Evolutionary conservation across 2,329 filamentous ascomycete species (phyloP).

Genomic region (Pestalotiopsis sp.): DNA sequence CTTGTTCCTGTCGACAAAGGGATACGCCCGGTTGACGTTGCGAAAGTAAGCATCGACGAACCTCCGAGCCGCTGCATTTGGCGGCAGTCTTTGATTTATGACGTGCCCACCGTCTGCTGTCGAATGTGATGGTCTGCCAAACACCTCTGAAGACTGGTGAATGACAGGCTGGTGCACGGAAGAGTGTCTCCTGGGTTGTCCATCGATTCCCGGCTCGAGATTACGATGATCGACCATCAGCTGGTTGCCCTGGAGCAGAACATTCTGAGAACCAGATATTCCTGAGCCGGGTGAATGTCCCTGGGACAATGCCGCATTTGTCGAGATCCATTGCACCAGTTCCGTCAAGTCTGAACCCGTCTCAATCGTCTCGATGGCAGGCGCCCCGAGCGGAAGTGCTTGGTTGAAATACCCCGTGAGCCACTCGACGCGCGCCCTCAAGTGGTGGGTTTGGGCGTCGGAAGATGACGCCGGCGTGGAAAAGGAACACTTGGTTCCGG

Average conservation of each 20-base stretch:
- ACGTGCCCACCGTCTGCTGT: neutral
- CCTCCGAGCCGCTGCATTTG: slow-evolving; percentile 30
- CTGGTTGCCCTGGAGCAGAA: slow-evolving; percentile 9
- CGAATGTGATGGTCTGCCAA: neutral
- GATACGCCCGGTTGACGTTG: slow-evolving; percentile 48
- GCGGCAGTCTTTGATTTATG: slow-evolving; percentile 19
- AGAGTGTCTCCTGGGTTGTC: slow-evolving; percentile 1
- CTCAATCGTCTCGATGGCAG: slow-evolving; percentile 37
- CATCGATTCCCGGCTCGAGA: slow-evolving; percentile 11
- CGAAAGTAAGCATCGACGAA: slow-evolving; percentile 49
- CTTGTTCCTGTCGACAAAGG: slow-evolving; percentile 43
- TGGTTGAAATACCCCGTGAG: slow-evolving; percentile 40
- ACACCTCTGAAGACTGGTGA: slow-evolving; percentile 7
- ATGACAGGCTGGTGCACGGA: slow-evolving; percentile 8
- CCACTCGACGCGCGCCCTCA: slow-evolving; percentile 44
- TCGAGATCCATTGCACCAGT: slow-evolving; percentile 14
- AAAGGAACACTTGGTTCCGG: slow-evolving; percentile 42
- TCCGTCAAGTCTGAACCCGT: slow-evolving; percentile 36
- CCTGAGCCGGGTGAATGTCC: slow-evolving; percentile 14
- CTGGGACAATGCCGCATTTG: slow-evolving; percentile 11
- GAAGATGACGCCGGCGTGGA: slow-evolving; percentile 32
- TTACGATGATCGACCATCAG: slow-evolving; percentile 13
- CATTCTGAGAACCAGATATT: slow-evolving; percentile 1
- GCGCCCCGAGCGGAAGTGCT: slow-evolving; percentile 25
- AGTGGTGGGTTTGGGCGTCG: slow-evolving; percentile 37